Percentiles rank a stretch among this genome's conserved stretches.
These are phyloP conservation scores for Solanum tarijense DNA, from an alignment of 257 asterid genomes.

Conservation along the genomic window DNA sequence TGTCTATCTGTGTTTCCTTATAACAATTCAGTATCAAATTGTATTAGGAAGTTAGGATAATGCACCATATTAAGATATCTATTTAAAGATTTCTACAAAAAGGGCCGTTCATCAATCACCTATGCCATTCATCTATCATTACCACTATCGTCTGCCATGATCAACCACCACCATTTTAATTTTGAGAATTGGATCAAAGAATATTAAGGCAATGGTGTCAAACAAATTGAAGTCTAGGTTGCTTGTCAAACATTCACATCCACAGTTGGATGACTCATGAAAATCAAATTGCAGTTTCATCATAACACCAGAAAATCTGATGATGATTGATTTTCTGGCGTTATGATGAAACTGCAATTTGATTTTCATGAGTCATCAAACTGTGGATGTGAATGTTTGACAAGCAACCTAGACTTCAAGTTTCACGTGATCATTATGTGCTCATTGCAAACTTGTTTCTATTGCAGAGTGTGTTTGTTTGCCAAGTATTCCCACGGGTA, in stretches of 20 bases:
- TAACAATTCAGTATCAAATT: background rate
- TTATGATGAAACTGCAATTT: background rate
- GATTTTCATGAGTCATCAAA: background rate
- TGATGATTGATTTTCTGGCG: background rate
- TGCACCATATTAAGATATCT: background rate
- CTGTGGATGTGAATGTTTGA: background rate
- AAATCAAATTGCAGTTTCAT: background rate
- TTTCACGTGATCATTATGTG: background rate
- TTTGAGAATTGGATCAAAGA: background rate
- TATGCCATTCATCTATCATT: too few species aligned
- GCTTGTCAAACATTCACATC: background rate
- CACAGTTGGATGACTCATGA: background rate
- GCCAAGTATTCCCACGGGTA: slow-evolving; percentile 43
- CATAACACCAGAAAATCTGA: background rate
- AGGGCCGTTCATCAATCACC: too few species aligned
- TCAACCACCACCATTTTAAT: background rate
- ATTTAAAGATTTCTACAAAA: too few species aligned
- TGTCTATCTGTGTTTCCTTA: background rate
- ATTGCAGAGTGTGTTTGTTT: slow-evolving; percentile 61
- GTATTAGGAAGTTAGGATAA: background rate
- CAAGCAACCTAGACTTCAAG: background rate
- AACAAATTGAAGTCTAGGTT: background rate
- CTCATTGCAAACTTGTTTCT: background rate
- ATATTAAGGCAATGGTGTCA: background rate
- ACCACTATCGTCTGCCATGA: too few species aligned